phyloP scores from a whole-genome alignment of 768 basidiomycete genomes.

The Lentinula sp. region DNA sequence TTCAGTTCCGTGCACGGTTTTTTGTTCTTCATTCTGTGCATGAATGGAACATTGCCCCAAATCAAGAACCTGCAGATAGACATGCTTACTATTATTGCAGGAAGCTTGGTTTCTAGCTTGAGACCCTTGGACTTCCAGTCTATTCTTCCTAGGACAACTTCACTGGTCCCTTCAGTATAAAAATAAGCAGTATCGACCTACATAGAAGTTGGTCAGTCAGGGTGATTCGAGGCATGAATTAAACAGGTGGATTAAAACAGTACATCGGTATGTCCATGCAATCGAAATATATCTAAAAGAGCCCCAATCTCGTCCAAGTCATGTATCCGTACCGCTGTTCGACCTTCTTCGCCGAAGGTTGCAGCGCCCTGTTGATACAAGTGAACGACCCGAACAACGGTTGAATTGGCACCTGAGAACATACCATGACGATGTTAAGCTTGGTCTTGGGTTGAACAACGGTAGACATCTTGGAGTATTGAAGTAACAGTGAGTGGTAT shows the following conservation, averaged over 20 bases:
- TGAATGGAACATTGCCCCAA: background rate
- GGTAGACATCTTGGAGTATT: background rate
- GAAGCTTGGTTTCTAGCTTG: slow-evolving; percentile 42
- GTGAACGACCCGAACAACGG: background rate
- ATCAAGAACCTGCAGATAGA: background rate
- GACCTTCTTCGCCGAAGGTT: slow-evolving; percentile 10
- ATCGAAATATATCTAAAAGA: slow-evolving; percentile 39
- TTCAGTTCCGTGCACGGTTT: background rate
- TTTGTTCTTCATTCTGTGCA: background rate
- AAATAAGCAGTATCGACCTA: slow-evolving; percentile 11
- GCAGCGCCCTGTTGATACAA: slow-evolving; percentile 6
- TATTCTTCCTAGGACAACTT: slow-evolving; percentile 32
- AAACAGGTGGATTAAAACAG: background rate
- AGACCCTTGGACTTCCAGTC: slow-evolving; percentile 35
- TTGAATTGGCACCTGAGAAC: background rate
- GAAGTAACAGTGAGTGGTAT: too few species aligned
- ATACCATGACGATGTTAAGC: slow-evolving; percentile 11
- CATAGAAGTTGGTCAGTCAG: background rate
- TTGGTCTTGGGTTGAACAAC: slow-evolving; percentile 6
- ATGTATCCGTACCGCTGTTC: slow-evolving; percentile 4
- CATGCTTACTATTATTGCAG: slow-evolving; percentile 22
- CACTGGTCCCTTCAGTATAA: slow-evolving; percentile 9
- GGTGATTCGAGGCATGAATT: background rate
- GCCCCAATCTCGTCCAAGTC: slow-evolving; percentile 9
- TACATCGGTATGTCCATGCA: slow-evolving; percentile 40